Evolutionary conservation across 1,284 basidiomycete genomes (phyloP), one percentile per base, ranked within the genome.

Genomic region (Fomitopsis palustris): DNA sequence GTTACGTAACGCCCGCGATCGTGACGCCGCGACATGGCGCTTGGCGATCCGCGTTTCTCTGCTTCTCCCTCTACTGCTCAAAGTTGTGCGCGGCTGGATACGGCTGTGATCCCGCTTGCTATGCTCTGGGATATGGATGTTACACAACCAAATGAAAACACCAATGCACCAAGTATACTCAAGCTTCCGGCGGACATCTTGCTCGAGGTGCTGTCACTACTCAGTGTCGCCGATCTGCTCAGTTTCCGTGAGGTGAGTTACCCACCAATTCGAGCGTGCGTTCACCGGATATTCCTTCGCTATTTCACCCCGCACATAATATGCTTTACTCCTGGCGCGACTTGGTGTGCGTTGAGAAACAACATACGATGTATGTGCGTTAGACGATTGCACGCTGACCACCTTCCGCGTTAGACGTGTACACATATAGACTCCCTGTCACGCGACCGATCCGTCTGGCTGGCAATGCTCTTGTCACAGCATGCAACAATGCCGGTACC

Each of bases 371-470:
- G 19, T 37, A 37, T 38, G 16, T 19, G 37, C 21, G 33, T 17
- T 8, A 1, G 12, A n/a, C 12, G 4, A 31, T 35, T 14, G 9
- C 25, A n/a, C n/a, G 35, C 16, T 23, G 41, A 42, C 25, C 33
- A 10, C 33, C n/a, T 17, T 12, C 16, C 8, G 37, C n/a, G 19
- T 1, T 41, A 70, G 69, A 67, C 66, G 25, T 69, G 68, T 49
- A 58, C 27, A 21, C 49, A 47, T 5, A 54, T 67, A 2, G 39
- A 17, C 37, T 16, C 54, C 2, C 43, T 64, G 0, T 65, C 66
- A 2, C 55, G 60, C 10, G 70, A 69, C 35, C 63, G 58, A 27
- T 53, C 61, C 4, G 49, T 67, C 10, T 72, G 69, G 69, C 37
- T 66, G 3, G 56, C 57, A 4, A 60, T 69, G 17, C 53, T 70